phyloP scores from a whole-genome alignment of 192 early-diverging fungal species.

The Fimicolochytrium jonesii region DNA sequence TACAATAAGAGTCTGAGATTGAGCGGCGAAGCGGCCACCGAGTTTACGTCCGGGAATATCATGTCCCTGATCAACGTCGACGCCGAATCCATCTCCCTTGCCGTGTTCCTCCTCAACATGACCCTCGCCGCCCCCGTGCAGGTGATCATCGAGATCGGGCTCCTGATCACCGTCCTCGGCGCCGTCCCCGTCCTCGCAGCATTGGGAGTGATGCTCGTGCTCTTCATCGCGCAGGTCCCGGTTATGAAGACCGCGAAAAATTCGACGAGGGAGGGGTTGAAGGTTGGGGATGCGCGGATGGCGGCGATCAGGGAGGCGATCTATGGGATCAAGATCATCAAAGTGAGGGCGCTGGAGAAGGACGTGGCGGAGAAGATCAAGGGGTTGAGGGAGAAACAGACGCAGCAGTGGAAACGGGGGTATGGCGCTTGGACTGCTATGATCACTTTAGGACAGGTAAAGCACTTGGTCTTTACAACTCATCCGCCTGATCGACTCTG shows the following conservation, averaged over 20 bases:
- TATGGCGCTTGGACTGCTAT: background rate
- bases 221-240: background rate
- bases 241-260: background rate
- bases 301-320: background rate
- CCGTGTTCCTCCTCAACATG: constrained; percentile 4
- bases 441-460: background rate
- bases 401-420: constrained; percentile 38
- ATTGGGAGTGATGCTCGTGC: background rate
- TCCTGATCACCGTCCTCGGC: constrained; percentile 24
- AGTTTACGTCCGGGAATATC: constrained; percentile 19
- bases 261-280: background rate
- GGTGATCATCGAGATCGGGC: constrained; percentile 8
- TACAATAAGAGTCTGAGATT: background rate
- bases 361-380: constrained; percentile 64
- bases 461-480: background rate
- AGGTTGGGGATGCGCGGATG: background rate
- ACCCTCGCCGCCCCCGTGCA: constrained; percentile 3
- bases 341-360: constrained; percentile 84
- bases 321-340: constrained; percentile 71
- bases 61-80: constrained; percentile 28
- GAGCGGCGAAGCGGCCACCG: background rate
- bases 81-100: constrained; percentile 4
- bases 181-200: background rate
- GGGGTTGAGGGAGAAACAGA: background rate
- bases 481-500: too few relatives aligned